Base-by-base conservation (phyloP, 2,329 filamentous ascomycete species). In the Celoporthe dispersa region DNA sequence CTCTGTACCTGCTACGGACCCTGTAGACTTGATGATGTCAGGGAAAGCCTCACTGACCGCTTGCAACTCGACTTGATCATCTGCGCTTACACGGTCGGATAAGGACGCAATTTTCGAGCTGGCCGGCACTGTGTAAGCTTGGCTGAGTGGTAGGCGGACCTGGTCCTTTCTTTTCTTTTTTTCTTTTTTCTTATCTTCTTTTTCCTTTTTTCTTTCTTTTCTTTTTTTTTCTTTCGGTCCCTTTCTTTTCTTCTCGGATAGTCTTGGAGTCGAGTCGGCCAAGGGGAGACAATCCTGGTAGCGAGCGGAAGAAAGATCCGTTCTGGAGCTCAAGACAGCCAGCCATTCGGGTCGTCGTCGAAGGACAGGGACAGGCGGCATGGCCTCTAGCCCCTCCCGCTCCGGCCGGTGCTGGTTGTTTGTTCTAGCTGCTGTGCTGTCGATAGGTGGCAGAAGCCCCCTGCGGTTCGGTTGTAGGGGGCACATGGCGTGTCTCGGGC, bases 41-140 rank as follows among this genome's bases (percentile, higher is more conserved):
- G 44, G 63, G 28, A 53, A 14, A 51, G 28, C 31, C 63, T 67
- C 59, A 22, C 28, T 31, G 28, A 67, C 48, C 44, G 44, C 41
- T 64, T 64, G 64, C 53, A 39, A 53, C 41, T 61, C 55, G 59
- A 16, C 64, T 19, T 53, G 64, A 31, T 44, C 37, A 44, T 61
- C 25, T 55, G 39, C 35, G 62, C 44, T 28, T 67, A 41, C 59
- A 48, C 59, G 59, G 59, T 51, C 64, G 59, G 59, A 31, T 12
- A 25, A 64, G 63, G 28, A 33, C 16, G 22, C 22, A 39, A n/a
- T 19, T 19, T 16, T 28, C 14, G 25, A 31, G 59, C 11, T 25
- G 19, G 33, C 33, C 33, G 53, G 25, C 53, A 57, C 25, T n/a
- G 57, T 31, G 60, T 31, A 64, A 39, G 62, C 62, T 53, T 53